These are phyloP conservation scores for Moricandia moricandioides DNA, from an alignment of 345 rosid genomes.

Conservation along the genomic window DNA sequence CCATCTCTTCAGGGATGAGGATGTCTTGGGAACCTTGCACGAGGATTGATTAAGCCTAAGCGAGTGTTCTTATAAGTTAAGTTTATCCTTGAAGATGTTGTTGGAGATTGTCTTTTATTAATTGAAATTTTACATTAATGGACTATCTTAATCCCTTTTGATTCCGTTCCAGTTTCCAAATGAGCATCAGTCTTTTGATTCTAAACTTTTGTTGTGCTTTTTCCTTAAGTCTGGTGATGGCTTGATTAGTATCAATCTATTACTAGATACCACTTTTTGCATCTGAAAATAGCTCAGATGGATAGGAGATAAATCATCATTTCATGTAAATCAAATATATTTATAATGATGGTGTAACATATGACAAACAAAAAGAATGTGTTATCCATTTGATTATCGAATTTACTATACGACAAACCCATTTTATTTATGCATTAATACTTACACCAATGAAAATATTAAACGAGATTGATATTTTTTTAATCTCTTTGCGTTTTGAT, in stretches of 20 bases:
- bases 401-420: not conserved
- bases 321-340: not conserved
- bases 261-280: not conserved
- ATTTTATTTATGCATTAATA: not conserved
- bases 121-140: not conserved
- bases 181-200: not conserved
- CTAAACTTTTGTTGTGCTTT: not conserved
- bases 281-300: too few species aligned
- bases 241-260: not conserved
- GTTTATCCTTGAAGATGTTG: too few species aligned
- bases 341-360: not conserved
- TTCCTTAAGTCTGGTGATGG: not conserved
- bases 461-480: too few species aligned
- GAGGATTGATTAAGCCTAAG: constrained; percentile 35
- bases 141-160: not conserved
- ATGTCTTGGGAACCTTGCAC: constrained; percentile 74
- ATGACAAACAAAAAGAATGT: not conserved
- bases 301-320: not conserved
- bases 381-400: too few species aligned
- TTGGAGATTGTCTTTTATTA: constrained; percentile 17
- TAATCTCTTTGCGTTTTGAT: not conserved
- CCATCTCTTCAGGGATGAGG: constrained; percentile 73
- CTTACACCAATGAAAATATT: not conserved
- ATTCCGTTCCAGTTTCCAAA: not conserved
- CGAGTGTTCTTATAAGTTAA: not conserved